Evolutionary conservation across 139 green algal species (phyloP), one percentile per base, ranked within the genome.

Genomic region (Auxenochlorella pyrenoidosa): DNA sequence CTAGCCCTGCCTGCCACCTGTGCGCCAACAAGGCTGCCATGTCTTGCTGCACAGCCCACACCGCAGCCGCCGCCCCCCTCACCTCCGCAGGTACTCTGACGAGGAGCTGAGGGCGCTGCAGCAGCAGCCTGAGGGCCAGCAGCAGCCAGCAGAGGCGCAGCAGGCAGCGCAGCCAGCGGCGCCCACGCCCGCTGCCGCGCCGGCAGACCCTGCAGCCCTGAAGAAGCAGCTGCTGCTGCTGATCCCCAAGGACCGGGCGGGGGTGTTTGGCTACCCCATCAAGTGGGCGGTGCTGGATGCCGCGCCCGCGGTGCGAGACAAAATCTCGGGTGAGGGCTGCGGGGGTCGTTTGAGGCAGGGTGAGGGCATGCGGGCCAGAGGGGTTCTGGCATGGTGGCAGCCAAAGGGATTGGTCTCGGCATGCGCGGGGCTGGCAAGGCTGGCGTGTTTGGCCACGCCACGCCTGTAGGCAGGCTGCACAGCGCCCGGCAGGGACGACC

Each of bases 211-310:
- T 36, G 80, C 75, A 32, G 34, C 44, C 6, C 41, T 94, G 0
- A 91, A 92, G 36, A 84, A 91, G 59, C 75, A 90, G 54, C 85
- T 98, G 70, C 97, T 98, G 89, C 92, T 95, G 79, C 83, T 77
- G 43, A 94, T 99, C 30, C 97, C 97, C 36, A 97, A 94, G 84
- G 92, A 86, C 47, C 88, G 90, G 63, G 91, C 95, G 0, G 94
- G 83, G 32, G 88, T 98, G n/a, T 97, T 96, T 85, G 86, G 75
- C 13, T 95, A 94, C 58, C 19, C 84, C 13, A 92, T 98, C 65
- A 93, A 97, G 60, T 98, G 96, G 96, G 83, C 86, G 13, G 51
- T 91, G 18, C 97, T 96, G 83, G 92, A 97, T 73, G 75, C 86
- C 21, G 86, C 88, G 19, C 83, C 83, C 3, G 24, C 82, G 4